phyloP scores from a whole-genome alignment of 2,329 filamentous ascomycete genomes.

The Colletotrichum limetticola region DNA sequence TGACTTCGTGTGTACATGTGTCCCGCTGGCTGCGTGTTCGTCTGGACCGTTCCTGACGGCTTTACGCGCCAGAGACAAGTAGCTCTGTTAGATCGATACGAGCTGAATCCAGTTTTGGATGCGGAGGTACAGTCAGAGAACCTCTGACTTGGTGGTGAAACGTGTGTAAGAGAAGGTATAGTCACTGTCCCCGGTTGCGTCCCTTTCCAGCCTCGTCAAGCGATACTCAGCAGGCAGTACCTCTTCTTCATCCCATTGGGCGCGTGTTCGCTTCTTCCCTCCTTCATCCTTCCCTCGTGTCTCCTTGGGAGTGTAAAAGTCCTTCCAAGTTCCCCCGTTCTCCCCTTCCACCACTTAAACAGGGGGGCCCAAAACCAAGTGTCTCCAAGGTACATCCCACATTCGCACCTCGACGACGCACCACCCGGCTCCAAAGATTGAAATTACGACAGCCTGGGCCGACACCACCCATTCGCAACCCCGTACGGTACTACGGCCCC shows the following conservation, averaged over 20 bases:
- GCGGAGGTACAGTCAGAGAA: background rate
- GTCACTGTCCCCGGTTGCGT: constrained; percentile 14
- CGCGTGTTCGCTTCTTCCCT: background rate
- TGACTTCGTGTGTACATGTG: constrained; percentile 4
- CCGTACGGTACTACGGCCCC: background rate
- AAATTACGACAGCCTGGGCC: constrained; percentile 28
- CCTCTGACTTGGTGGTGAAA: background rate
- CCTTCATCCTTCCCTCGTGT: background rate
- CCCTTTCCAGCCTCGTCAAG: constrained; percentile 15
- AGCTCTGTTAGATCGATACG: constrained; percentile 33
- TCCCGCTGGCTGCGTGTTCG: constrained; percentile 1
- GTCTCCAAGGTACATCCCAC: background rate
- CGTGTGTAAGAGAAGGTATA: background rate
- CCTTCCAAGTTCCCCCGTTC: constrained; percentile 13
- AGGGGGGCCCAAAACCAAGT: background rate
- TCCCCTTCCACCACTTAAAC: background rate
- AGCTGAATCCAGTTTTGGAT: constrained; percentile 22
- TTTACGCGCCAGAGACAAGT: background rate
- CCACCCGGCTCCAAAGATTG: background rate
- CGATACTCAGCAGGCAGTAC: constrained; percentile 10
- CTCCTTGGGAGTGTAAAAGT: background rate
- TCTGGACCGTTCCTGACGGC: background rate
- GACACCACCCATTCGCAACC: constrained; percentile 13
- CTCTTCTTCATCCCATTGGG: constrained; percentile 6
- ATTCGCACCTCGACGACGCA: background rate